phyloP scores from a whole-genome alignment of 2,329 filamentous ascomycete genomes.

The Rhinocladiella mackenziei region DNA sequence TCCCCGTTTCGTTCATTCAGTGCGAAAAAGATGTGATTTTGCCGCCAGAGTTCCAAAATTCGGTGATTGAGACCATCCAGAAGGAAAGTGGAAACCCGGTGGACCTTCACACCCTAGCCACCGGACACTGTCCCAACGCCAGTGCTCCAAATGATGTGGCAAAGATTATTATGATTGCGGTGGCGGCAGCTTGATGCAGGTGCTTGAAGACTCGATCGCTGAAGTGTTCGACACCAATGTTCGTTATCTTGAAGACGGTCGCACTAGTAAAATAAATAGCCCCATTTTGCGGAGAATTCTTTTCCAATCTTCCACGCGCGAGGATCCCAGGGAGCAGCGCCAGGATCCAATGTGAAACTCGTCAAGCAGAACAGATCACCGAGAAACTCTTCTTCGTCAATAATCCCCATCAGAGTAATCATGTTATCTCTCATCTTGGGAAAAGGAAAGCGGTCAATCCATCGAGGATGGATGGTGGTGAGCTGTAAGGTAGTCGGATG shows the following conservation, averaged over 20 bases:
- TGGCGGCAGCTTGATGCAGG: constrained; percentile 8
- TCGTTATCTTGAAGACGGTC: too few relatives aligned
- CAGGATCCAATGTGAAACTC: constrained; percentile 35
- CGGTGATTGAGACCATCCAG: constrained; percentile 33
- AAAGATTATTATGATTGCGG: constrained; percentile 12
- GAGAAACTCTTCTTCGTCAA: constrained; percentile 40
- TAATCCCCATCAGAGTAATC: constrained; percentile 30
- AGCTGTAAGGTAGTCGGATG: constrained; percentile 12
- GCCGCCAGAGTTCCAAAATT: constrained; percentile 34
- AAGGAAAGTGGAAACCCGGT: constrained; percentile 33
- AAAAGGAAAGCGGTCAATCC: constrained; percentile 43
- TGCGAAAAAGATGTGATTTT: constrained; percentile 40
- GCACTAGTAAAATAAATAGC: constrained; percentile 67
- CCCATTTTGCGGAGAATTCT: constrained; percentile 88
- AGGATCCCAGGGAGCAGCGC: constrained; percentile 35
- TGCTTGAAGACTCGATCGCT: too few relatives aligned
- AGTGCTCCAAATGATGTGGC: constrained; percentile 29
- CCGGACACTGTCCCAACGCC: constrained; percentile 33
- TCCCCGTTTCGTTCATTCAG: constrained; percentile 41
- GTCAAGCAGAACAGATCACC: constrained; percentile 35
- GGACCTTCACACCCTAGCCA: constrained; percentile 32
- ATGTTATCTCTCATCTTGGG: constrained; percentile 39
- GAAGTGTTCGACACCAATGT: too few relatives aligned
- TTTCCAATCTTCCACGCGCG: constrained; percentile 36
- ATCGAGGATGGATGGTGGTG: constrained; percentile 25